Percentiles rank a stretch among this genome's conserved stretches.
Evolutionary conservation across 768 basidiomycete species (phyloP).

Genomic region (Leccinum subgranulosum): DNA sequence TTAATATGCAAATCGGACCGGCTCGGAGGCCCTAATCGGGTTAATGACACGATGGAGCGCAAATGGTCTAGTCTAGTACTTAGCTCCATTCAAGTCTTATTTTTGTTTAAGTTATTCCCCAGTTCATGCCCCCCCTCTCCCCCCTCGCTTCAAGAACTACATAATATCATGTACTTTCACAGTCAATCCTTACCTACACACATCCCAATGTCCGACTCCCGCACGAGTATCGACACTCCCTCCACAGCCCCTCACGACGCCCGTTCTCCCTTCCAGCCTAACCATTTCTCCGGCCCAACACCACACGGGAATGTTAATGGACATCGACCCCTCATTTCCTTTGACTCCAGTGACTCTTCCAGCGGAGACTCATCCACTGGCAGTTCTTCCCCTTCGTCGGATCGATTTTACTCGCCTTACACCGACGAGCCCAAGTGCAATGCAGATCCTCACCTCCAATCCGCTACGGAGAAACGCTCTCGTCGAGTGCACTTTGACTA

Average conservation of each 20-base stretch:
- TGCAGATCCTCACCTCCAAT: not conserved
- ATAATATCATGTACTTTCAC: not conserved
- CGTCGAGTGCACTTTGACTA: constrained; percentile 25
- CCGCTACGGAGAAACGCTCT: constrained; percentile 13
- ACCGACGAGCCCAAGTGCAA: constrained; percentile 4
- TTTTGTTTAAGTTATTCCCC: constrained; percentile 2
- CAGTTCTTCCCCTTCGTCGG: not conserved
- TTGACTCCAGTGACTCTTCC: constrained; percentile 16
- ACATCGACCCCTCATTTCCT: not conserved
- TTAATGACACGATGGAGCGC: not conserved
- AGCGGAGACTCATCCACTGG: constrained; percentile 1
- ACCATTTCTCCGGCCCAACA: not conserved
- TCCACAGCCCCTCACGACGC: not conserved
- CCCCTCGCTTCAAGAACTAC: constrained; percentile 7
- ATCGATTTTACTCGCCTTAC: not conserved
- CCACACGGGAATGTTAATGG: not conserved
- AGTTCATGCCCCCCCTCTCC: not conserved
- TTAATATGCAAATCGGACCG: not conserved
- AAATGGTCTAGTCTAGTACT: not conserved
- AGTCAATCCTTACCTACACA: not conserved
- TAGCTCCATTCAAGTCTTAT: not conserved
- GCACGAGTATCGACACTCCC: not conserved
- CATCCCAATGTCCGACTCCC: not conserved
- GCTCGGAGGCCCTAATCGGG: not conserved
- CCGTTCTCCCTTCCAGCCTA: not conserved